These are phyloP conservation scores for Chloromonas sp. DNA, from an alignment of 163 green algal species.

Conservation along the genomic window DNA sequence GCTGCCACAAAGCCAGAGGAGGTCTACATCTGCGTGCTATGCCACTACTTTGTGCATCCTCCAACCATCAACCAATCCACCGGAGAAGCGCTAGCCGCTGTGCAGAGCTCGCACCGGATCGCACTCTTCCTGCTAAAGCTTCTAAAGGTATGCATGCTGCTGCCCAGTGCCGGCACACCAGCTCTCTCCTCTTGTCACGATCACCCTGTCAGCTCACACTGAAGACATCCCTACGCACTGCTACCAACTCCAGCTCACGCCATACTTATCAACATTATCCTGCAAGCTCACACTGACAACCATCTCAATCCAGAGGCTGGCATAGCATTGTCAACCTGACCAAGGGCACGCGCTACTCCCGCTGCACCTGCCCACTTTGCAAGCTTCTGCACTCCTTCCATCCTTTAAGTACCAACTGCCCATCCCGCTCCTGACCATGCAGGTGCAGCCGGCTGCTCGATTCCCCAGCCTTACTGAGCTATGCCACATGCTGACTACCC, in stretches of 20 bases:
- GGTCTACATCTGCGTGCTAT: conserved; percentile 9
- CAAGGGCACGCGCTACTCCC: background rate
- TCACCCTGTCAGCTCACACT: background rate
- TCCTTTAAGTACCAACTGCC: background rate
- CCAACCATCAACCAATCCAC: conserved; percentile 1
- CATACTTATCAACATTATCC: background rate
- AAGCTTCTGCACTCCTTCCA: background rate
- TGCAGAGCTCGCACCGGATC: background rate
- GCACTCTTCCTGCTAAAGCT: background rate
- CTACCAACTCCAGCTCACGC: background rate
- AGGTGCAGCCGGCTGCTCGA: background rate
- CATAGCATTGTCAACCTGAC: background rate
- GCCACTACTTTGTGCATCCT: conserved; percentile 9
- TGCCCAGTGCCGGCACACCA: too few relatives aligned
- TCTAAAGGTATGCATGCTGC: background rate
- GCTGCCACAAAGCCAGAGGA: background rate
- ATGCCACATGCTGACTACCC: background rate
- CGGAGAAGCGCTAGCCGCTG: background rate
- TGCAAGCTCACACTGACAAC: background rate
- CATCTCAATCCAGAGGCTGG: background rate
- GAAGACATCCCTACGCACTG: background rate
- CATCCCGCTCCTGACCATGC: background rate
- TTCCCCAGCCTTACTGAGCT: background rate
- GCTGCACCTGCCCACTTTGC: background rate
- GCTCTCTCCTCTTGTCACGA: too few relatives aligned